phyloP scores from a whole-genome alignment of 2,329 filamentous ascomycete species.

The Aureobasidium sp. region DNA sequence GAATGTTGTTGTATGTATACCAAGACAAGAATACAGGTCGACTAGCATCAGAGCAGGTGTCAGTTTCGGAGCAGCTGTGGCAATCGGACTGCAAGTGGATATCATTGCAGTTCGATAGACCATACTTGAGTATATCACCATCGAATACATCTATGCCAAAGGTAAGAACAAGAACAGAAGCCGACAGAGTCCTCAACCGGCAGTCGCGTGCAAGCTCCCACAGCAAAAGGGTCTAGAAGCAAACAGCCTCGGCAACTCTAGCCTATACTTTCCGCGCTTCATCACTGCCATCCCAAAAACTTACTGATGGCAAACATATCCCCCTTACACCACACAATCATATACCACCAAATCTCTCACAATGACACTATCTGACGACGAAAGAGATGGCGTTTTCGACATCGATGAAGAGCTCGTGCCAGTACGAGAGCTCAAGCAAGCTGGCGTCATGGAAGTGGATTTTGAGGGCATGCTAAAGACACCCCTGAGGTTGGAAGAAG shows the following conservation, averaged over 20 bases:
- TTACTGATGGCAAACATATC: not conserved
- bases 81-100: not conserved
- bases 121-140: not conserved
- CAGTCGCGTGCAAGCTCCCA: not conserved
- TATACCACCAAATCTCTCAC: not conserved
- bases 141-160: not conserved
- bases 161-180: not conserved
- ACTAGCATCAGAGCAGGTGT: not conserved
- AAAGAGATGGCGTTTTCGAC: not conserved
- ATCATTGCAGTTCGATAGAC: not conserved
- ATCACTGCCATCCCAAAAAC: not conserved
- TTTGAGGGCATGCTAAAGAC: conserved; percentile 66
- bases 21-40: not conserved
- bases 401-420: conserved; percentile 50
- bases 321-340: not conserved
- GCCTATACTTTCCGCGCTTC: not conserved
- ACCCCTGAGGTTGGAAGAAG: conserved; percentile 71
- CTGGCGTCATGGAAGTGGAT: conserved; percentile 43
- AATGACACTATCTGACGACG: conserved; percentile 9
- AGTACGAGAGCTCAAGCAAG: conserved; percentile 42
- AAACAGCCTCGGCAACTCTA: not conserved
- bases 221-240: not conserved
- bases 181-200: not conserved
- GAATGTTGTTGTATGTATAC: not conserved
- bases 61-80: no score